A percentile compares a stretch with the other conserved stretches of the same genome.
Conservation (phyloP, 805 yeast genomes). For the Kuraishia borneana region DNA sequence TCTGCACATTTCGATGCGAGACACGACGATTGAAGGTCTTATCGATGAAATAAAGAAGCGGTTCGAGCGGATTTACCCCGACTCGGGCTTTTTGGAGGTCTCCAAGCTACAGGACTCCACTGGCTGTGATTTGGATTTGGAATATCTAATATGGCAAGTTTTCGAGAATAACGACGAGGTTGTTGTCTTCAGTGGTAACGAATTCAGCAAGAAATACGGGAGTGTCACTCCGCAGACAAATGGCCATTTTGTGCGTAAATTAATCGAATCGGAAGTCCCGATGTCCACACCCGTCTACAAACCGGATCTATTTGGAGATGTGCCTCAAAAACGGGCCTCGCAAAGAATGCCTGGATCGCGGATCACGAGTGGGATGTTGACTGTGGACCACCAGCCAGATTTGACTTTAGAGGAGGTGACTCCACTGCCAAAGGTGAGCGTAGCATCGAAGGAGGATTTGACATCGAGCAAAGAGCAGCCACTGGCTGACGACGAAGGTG, state of each 20-base stretch:
- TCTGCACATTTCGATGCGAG: constrained; percentile 47
- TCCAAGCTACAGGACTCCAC: constrained; percentile 55
- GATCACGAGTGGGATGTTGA: constrained; percentile 25
- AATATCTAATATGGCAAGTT: constrained; percentile 52
- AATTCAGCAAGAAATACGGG: too few species aligned
- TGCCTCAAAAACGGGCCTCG: too few species aligned
- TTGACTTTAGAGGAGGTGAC: constrained; percentile 5
- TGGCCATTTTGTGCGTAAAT: too few species aligned
- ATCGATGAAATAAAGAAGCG: constrained; percentile 43
- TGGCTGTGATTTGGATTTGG: constrained; percentile 73
- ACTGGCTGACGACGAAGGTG: too few species aligned
- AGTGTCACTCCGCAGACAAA: too few species aligned
- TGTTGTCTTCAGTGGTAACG: background rate
- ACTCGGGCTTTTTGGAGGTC: constrained; percentile 41
- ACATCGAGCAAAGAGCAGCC: too few species aligned
- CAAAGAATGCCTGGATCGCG: too few species aligned
- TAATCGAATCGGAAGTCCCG: too few species aligned
- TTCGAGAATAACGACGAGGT: constrained; percentile 25
- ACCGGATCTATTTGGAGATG: too few species aligned
- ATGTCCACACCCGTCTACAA: too few species aligned
- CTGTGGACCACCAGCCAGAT: constrained; percentile 17
- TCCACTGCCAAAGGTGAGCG: constrained; percentile 11
- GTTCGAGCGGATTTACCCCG: constrained; percentile 56
- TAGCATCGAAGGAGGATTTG: constrained; percentile 17
- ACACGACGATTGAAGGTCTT: constrained; percentile 33